Base-by-base conservation (phyloP, 441 rosid genomes). In the Gossypium lobatum region DNA sequence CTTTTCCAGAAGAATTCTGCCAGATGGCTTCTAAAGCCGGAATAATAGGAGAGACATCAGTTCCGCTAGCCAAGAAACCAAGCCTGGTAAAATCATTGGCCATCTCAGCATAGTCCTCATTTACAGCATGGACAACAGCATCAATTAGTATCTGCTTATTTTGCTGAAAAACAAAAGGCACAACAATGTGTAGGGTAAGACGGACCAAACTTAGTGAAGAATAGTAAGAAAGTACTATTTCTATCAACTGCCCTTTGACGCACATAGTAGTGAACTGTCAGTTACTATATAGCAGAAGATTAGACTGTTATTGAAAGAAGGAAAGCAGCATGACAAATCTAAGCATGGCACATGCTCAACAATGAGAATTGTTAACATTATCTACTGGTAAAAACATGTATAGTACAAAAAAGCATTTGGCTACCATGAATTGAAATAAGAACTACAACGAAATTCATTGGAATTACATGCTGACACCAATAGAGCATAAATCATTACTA, bases 31-130 rank as follows among this genome's bases (percentile, higher is more conserved):
- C 98, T 77, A 92, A 77, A 75, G 97, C 97, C 78, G 98, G 98
- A 82, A 94, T 75, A 8, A 94, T 88, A 70, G 98, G 97, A 81
- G 98, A 73, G 73, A 94, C 98, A 77, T 94, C 93, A 31, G 98
- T 94, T 28, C 84, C 98, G 20, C 81, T 85, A 73, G 97, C 93
- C 88, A 94, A 84, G 91, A 94, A 94, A 75, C 98, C 98, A 75
- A 94, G 98, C 79, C 97, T 91, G 69, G 98, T 92, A 86, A 94
- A 94, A 86, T 94, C 97, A 82, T 94, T 94, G 75, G 98, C 98
- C 98, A 92, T 94, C 89, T 94, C 98, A 64, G 9, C 88, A 76
- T 91, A 94, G 83, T 94, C 98, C 84, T 92, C 98, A 76, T 92
- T 94, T 48, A 94, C 97, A 84, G 98, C 98, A 83, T 92, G 98